These are phyloP conservation scores for Saccharomyces hybrid DNA, from an alignment of 1,139 yeast species.

Conservation along the genomic window DNA sequence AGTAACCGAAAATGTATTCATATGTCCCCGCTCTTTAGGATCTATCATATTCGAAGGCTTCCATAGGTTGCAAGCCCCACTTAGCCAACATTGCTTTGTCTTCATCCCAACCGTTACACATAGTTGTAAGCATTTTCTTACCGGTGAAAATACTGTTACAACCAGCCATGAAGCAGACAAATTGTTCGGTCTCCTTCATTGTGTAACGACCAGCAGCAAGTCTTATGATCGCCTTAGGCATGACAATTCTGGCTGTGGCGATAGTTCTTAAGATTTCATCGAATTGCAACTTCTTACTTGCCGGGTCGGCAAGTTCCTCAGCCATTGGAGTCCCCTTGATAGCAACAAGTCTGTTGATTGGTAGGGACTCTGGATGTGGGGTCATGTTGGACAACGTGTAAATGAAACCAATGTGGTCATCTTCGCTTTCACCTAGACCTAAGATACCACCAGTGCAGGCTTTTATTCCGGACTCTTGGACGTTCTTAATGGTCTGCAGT, in stretches of 20 bases:
- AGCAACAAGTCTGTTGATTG: slow-evolving; percentile 73
- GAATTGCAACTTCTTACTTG: slow-evolving; percentile 41
- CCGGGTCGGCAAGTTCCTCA: slow-evolving; percentile 41
- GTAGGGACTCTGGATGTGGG: slow-evolving; percentile 69
- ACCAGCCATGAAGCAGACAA: slow-evolving; percentile 69
- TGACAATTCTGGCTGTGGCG: slow-evolving; percentile 66
- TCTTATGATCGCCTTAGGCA: slow-evolving; percentile 66
- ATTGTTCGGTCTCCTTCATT: slow-evolving; percentile 71
- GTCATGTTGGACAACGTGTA: slow-evolving; percentile 61
- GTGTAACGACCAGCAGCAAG: slow-evolving; percentile 78
- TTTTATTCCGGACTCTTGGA: slow-evolving; percentile 55
- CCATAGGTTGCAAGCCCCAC: slow-evolving; percentile 72
- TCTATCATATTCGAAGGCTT: slow-evolving; percentile 34
- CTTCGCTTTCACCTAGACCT: slow-evolving; percentile 68
- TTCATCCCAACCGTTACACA: slow-evolving; percentile 83
- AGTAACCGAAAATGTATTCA: no score
- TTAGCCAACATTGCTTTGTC: slow-evolving; percentile 57
- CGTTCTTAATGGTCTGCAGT: slow-evolving; percentile 54
- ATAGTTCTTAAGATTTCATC: slow-evolving; percentile 61
- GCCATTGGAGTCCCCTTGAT: slow-evolving; percentile 74
- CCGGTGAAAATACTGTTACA: slow-evolving; percentile 79
- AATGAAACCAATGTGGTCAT: slow-evolving; percentile 63
- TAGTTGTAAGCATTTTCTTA: slow-evolving; percentile 71
- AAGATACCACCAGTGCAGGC: slow-evolving; percentile 78
- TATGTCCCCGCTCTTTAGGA: not conserved